Conservation (phyloP, 2,329 filamentous ascomycete species). For the Penicillium brasilianum region DNA sequence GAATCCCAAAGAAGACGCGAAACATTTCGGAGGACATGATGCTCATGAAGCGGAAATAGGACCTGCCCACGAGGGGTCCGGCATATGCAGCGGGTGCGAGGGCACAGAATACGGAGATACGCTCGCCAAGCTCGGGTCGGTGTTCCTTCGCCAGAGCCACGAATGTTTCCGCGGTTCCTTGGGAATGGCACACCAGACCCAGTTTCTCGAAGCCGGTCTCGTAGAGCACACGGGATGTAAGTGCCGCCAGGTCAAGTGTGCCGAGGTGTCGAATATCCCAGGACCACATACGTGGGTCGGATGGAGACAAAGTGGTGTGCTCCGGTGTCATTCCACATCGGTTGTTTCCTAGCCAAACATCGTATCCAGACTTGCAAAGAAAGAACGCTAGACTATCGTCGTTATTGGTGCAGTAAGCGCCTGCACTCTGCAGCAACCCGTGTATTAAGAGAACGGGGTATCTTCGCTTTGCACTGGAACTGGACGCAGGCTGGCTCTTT, state of each 20-base stretch:
- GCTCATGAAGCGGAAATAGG: conserved; percentile 91
- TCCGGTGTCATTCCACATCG: conserved; percentile 82
- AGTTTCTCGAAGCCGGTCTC: conserved; percentile 85
- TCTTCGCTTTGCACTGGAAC: conserved; percentile 31
- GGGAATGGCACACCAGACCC: conserved; percentile 83
- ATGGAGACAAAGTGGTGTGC: conserved; percentile 71
- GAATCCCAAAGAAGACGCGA: conserved; percentile 83
- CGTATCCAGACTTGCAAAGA: conserved; percentile 88
- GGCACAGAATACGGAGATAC: conserved; percentile 86
- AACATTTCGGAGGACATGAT: conserved; percentile 78
- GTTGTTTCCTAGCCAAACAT: conserved; percentile 96
- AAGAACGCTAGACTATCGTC: conserved; percentile 90
- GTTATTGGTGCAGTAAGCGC: conserved; percentile 88
- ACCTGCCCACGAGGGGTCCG: conserved; percentile 80
- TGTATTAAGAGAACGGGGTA: conserved; percentile 89
- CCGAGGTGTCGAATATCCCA: conserved; percentile 98
- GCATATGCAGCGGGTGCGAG: conserved; percentile 90
- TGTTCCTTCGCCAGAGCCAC: conserved; percentile 90
- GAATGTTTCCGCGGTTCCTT: conserved; percentile 87
- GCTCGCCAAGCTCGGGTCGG: conserved; percentile 79
- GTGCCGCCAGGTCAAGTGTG: conserved; percentile 80
- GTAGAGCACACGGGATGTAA: conserved; percentile 76
- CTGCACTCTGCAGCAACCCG: conserved; percentile 83
- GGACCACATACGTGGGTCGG: conserved; percentile 90
- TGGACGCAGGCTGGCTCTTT: conserved; percentile 35